phyloP scores from a whole-genome alignment of 345 rosid genomes.

The Cardiospermum halicacabum region DNA sequence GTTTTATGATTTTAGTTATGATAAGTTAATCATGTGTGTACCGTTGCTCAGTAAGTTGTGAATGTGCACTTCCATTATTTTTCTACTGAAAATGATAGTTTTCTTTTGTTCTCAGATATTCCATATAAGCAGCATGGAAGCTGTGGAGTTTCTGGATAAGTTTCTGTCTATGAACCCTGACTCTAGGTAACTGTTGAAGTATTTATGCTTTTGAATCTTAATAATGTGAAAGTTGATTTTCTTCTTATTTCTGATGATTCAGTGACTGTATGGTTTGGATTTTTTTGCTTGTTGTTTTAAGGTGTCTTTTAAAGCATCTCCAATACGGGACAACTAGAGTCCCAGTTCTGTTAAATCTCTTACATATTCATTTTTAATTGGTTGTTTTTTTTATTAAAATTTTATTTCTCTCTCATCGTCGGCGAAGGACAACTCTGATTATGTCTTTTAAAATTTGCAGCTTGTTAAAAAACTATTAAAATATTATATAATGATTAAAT shows the following conservation, averaged over 20 bases:
- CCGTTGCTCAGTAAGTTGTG: neutral
- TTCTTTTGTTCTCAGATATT: constrained; percentile 50
- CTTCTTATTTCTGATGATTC: neutral
- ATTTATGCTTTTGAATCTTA: constrained; percentile 14
- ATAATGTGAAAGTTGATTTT: neutral
- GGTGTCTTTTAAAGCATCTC: too few species aligned
- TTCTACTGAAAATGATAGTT: constrained; percentile 17
- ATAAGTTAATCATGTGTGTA: neutral
- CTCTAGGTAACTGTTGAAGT: constrained; percentile 45
- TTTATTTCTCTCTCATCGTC: too few species aligned
- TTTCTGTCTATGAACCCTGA: constrained; percentile 88
- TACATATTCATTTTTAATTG: too few species aligned
- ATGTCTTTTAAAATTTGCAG: too few species aligned
- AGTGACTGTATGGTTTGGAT: constrained; percentile 2
- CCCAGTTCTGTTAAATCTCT: too few species aligned
- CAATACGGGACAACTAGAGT: too few species aligned
- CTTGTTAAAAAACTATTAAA: too few species aligned
- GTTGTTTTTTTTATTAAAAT: too few species aligned
- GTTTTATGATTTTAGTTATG: neutral
- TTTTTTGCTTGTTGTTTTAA: constrained; percentile 3
- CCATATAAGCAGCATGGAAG: constrained; percentile 72
- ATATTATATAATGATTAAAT: too few species aligned
- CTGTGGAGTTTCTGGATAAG: constrained; percentile 69
- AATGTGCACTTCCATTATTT: neutral
- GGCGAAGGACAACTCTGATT: too few species aligned